Base-by-base conservation (phyloP, 768 basidiomycete genomes). In the Trametes coccinea region DNA sequence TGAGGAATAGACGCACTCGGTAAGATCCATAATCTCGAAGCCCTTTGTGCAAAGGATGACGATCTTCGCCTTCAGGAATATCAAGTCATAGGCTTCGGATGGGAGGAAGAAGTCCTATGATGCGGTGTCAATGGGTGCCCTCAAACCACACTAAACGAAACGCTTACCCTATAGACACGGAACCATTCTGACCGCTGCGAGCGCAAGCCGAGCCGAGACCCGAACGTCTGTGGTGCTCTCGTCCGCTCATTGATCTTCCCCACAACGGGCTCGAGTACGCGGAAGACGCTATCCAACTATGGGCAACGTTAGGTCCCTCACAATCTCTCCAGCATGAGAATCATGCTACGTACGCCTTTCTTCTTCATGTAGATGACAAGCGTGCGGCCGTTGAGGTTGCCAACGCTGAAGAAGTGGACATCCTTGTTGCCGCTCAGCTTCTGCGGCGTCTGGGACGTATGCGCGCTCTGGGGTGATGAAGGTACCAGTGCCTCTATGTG, bases 401-500 rank as follows among this genome's bases (percentile, higher is more conserved):
- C 96, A 29, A 96, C 93, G 67, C 90, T 91, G 79, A 99, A 98
- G 79, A 96, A 98, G 63, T 93, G 89, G 9, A 98, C 93, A 64
- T 98, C 95, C 71, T 91, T 91, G 41, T 86, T 91, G 0, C 92
- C 90, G 69, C 90, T 93, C 41, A 98, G 80, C 66, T 95, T 91
- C 72, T 98, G 95, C 2, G 95, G 95, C 1, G 88, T 88, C 68
- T 92, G 89, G 0, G 84, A 83, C 4, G 83, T 83, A 67, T 88
- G 84, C 31, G 84, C 76, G 56, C 82, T 86, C 46, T 86, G 82
- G 7, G 86, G 86, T 0, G 89, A 86, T 2, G 94, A 91, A 0
- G 96, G 96, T 6, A 98, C 95, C 34, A 99, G 83, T 0, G 95
- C 95, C 74, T 99, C 96, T 51, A 98, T 95, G 66, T 94, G 93